Conservation (phyloP, 805 yeast genomes). For the Wickerhamiella spandovensis region DNA sequence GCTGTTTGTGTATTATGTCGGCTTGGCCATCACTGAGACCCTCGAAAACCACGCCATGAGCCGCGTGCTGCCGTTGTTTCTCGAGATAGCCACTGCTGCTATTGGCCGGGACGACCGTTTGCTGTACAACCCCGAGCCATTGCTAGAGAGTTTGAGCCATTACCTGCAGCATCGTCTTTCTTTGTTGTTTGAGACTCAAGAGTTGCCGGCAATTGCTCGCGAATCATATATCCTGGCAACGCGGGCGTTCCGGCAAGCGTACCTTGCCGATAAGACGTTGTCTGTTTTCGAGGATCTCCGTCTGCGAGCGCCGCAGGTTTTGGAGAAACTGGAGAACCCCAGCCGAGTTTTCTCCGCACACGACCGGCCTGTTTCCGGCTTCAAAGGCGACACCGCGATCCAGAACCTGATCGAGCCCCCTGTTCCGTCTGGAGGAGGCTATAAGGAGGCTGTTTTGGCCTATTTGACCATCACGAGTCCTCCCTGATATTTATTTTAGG, state of each 20-base stretch:
- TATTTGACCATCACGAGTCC: background rate
- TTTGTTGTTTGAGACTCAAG: background rate
- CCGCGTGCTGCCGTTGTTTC: constrained; percentile 2
- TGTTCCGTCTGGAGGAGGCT: background rate
- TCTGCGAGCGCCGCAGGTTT: background rate
- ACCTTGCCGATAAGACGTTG: background rate
- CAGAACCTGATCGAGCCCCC: background rate
- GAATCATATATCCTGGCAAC: background rate
- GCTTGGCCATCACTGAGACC: background rate
- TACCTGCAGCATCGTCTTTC: background rate
- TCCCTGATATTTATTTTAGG: background rate
- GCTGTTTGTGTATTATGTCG: constrained; percentile 6
- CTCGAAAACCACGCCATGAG: background rate
- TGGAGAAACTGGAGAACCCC: background rate
- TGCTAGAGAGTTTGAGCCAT: background rate
- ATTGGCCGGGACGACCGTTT: constrained; percentile 4
- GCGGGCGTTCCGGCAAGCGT: background rate
- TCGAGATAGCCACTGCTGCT: background rate
- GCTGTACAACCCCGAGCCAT: constrained; percentile 2
- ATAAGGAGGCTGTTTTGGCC: background rate
- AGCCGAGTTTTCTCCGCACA: background rate
- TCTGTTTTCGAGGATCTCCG: background rate
- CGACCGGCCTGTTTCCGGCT: background rate
- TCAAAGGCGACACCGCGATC: background rate
- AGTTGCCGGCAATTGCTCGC: background rate